Percentiles rank a stretch among this genome's conserved stretches.
Conservation (phyloP, 1,284 basidiomycete genomes). For the Malassezia equina region DNA sequence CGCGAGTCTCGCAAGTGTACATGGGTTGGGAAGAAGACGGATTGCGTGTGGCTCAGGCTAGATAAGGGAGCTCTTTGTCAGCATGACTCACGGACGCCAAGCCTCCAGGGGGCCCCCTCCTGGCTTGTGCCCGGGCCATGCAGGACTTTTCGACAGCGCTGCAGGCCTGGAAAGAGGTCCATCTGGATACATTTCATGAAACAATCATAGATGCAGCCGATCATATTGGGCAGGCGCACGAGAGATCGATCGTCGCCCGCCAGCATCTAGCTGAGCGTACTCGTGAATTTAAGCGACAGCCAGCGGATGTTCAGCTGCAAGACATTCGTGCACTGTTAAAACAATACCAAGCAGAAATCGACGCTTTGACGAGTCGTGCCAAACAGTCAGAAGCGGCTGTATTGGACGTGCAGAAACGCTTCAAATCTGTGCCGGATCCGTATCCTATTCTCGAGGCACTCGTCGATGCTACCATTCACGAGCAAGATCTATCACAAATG, state of each 20-base stretch:
- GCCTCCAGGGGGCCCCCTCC: not conserved
- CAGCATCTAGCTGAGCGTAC: conserved; percentile 42
- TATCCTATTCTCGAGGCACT: conserved; percentile 88
- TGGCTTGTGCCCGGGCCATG: not conserved
- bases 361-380: conserved; percentile 79
- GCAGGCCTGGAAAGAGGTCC: conserved; percentile 28
- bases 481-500: not conserved
- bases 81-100: conserved; percentile 9
- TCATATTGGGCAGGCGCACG: conserved; percentile 26
- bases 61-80: conserved; percentile 2
- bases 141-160: conserved; percentile 29
- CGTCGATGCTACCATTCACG: conserved; percentile 49
- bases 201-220: conserved; percentile 22
- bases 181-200: conserved; percentile 22
- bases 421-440: conserved; percentile 89
- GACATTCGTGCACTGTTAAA: conserved; percentile 40
- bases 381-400: conserved; percentile 88
- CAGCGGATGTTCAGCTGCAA: conserved; percentile 28
- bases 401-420: conserved; percentile 57
- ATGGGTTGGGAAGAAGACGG: not conserved
- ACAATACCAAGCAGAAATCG: conserved; percentile 84
- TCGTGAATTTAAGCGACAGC: conserved; percentile 37
- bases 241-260: conserved; percentile 30
- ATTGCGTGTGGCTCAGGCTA: not conserved
- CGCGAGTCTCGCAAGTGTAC: conserved; percentile 24